phyloP scores from a whole-genome alignment of 345 rosid species.

The Combretum micranthum region DNA sequence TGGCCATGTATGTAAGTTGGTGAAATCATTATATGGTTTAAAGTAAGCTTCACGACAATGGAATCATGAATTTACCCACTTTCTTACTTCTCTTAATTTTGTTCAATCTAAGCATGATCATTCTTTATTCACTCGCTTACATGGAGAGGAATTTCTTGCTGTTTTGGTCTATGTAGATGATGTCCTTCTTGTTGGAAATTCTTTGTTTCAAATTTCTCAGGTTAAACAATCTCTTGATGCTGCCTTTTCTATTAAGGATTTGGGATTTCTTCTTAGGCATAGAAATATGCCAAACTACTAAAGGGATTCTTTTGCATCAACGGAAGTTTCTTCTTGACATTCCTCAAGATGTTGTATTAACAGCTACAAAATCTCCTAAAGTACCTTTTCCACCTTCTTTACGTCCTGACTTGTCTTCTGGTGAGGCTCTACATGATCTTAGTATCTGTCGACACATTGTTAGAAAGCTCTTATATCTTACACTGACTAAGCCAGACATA shows the following conservation, averaged over 20 bases:
- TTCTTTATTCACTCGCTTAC: background rate
- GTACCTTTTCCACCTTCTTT: background rate
- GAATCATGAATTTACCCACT: background rate
- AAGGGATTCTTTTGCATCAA: background rate
- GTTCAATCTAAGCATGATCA: background rate
- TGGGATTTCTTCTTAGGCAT: background rate
- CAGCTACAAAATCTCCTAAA: background rate
- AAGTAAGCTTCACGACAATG: background rate
- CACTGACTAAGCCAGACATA: background rate
- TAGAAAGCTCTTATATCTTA: too few relatives aligned
- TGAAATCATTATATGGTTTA: background rate
- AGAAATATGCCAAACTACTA: background rate
- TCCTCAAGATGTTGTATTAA: background rate
- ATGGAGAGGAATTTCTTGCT: background rate
- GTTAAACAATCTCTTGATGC: background rate
- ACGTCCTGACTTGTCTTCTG: background rate
- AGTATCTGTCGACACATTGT: background rate
- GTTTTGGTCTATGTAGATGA: background rate
- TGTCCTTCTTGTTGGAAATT: background rate
- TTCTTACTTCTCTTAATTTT: background rate
- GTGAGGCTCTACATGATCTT: background rate
- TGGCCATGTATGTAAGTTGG: too few relatives aligned
- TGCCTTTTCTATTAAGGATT: background rate
- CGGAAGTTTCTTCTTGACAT: background rate
- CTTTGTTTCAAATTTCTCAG: too few relatives aligned